These are phyloP conservation scores for Epicoccum sorghinum DNA, from an alignment of 2,329 filamentous ascomycete species.

Conservation along the genomic window DNA sequence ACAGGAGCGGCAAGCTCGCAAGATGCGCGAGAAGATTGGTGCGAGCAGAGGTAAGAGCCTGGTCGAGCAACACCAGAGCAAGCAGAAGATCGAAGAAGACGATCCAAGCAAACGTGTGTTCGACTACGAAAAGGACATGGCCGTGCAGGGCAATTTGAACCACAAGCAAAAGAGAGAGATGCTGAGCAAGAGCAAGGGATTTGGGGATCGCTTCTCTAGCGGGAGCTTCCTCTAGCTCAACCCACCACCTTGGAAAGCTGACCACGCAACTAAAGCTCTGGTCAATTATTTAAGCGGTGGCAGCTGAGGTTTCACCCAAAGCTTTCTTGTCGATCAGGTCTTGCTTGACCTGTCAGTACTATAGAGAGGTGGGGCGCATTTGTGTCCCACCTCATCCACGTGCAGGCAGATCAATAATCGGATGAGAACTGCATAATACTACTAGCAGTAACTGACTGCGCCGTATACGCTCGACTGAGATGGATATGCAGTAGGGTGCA, in stretches of 20 bases:
- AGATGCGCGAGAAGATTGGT: conserved; percentile 63
- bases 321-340: too few relatives aligned
- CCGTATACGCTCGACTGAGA: too few relatives aligned
- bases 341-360: too few relatives aligned
- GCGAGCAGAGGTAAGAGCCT: conserved; percentile 52
- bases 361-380: too few relatives aligned
- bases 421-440: too few relatives aligned
- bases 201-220: conserved; percentile 80
- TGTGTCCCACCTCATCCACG: too few relatives aligned
- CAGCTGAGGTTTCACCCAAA: too few relatives aligned
- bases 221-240: conserved; percentile 63
- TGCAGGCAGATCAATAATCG: too few relatives aligned
- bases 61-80: conserved; percentile 55
- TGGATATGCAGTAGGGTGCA: too few relatives aligned
- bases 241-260: not conserved
- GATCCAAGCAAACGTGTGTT: conserved; percentile 90
- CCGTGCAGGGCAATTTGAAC: conserved; percentile 72
- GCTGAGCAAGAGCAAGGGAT: conserved; percentile 78
- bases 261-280: too few relatives aligned
- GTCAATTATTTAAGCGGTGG: too few relatives aligned
- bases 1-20: conserved; percentile 54
- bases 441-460: too few relatives aligned
- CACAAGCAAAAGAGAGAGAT: conserved; percentile 77
- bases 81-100: conserved; percentile 73
- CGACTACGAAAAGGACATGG: conserved; percentile 94